Evolutionary conservation across 2,329 filamentous ascomycete genomes (phyloP).

Genomic region (Knufia fluminis): DNA sequence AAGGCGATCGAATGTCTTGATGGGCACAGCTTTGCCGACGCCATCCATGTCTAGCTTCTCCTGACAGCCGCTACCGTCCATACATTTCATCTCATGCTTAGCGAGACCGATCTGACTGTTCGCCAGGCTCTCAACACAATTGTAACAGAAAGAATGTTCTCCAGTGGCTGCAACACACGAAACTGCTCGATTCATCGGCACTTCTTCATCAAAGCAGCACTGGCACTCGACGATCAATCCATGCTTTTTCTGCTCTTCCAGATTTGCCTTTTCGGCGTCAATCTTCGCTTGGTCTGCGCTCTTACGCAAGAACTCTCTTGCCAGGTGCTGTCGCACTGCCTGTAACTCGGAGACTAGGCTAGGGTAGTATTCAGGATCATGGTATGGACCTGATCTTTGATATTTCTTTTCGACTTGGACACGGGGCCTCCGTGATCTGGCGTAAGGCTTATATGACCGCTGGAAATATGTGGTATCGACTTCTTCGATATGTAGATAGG

Average conservation of each 20-base stretch:
- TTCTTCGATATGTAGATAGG: constrained; percentile 24
- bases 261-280: constrained; percentile 28
- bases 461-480: constrained; percentile 19
- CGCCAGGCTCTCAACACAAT: constrained; percentile 57
- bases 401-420: constrained; percentile 17
- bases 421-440: constrained; percentile 19
- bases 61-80: constrained; percentile 58
- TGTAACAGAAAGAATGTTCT: constrained; percentile 59
- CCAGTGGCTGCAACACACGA: constrained; percentile 41
- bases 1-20: constrained; percentile 51
- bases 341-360: constrained; percentile 24
- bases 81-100: constrained; percentile 61
- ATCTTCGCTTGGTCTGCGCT: constrained; percentile 20
- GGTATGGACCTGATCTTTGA: constrained; percentile 11
- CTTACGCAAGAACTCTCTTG: constrained; percentile 16
- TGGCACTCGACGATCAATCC: constrained; percentile 57
- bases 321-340: constrained; percentile 23
- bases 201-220: constrained; percentile 60
- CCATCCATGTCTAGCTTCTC: constrained; percentile 30
- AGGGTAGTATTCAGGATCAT: constrained; percentile 13
- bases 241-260: constrained; percentile 31
- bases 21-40: constrained; percentile 18
- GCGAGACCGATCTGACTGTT: constrained; percentile 59
- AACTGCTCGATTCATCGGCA: constrained; percentile 57
- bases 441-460: constrained; percentile 14